Conservation (phyloP, 2,329 filamentous ascomycete genomes). For the Trichophyton rubrum region DNA sequence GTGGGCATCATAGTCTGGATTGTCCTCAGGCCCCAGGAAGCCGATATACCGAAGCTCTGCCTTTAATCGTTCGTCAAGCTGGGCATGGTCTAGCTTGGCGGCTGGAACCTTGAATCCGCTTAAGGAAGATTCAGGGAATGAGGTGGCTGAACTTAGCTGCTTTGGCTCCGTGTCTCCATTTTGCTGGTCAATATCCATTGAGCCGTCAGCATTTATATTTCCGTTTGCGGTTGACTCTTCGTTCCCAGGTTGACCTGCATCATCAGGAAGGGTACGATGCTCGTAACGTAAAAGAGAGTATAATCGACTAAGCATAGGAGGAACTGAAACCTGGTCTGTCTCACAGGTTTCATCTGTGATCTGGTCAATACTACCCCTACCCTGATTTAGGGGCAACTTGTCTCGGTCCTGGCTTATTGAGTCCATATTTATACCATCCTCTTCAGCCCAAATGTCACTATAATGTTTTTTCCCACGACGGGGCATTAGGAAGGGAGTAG, state of each 20-base stretch:
- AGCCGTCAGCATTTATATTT: constrained; percentile 33
- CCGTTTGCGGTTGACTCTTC: constrained; percentile 26
- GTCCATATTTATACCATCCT: constrained; percentile 75
- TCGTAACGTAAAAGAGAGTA: constrained; percentile 73
- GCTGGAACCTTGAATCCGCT: constrained; percentile 68
- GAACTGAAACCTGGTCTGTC: constrained; percentile 78
- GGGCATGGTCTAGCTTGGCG: constrained; percentile 69
- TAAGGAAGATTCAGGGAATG: constrained; percentile 63
- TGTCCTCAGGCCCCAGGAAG: constrained; percentile 58
- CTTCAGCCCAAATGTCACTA: constrained; percentile 82
- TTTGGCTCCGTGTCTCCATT: constrained; percentile 35
- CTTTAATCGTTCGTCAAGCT: constrained; percentile 81
- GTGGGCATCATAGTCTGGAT: constrained; percentile 74
- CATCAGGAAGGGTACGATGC: constrained; percentile 37
- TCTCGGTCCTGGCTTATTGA: constrained; percentile 49
- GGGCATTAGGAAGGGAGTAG: constrained; percentile 73
- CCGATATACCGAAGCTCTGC: constrained; percentile 85
- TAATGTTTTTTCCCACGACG: constrained; percentile 76
- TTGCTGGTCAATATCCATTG: constrained; percentile 36
- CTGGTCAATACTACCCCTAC: constrained; percentile 73
- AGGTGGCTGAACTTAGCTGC: constrained; percentile 56
- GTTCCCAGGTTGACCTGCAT: constrained; percentile 47
- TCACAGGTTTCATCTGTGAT: constrained; percentile 78
- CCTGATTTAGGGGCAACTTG: constrained; percentile 63
- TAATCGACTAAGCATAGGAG: constrained; percentile 71